These are phyloP conservation scores for Diddensiella santjacobensis DNA, from an alignment of 805 yeast species.

Conservation along the genomic window DNA sequence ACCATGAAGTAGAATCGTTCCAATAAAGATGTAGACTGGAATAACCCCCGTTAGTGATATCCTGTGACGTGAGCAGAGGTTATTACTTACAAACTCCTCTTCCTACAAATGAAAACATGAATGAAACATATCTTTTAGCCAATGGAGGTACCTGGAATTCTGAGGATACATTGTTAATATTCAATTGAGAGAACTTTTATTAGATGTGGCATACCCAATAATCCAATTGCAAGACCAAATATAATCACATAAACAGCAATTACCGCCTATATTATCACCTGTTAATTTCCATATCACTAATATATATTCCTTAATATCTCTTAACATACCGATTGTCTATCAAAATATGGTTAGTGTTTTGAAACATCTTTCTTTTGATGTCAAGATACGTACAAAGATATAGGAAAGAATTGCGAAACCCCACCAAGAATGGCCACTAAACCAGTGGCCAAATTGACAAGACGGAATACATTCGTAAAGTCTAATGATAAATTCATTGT, in stretches of 20 bases:
- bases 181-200: too few relatives aligned
- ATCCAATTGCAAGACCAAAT: conserved; percentile 30
- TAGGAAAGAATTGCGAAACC: conserved; percentile 31
- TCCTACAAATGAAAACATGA: conserved; percentile 62
- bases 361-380: conserved; percentile 18
- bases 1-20: conserved; percentile 47
- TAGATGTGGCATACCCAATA: conserved; percentile 21
- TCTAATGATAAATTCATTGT: conserved; percentile 11
- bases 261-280: conserved; percentile 27
- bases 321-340: conserved; percentile 1
- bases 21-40: conserved; percentile 49
- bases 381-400: conserved; percentile 25
- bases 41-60: neutral
- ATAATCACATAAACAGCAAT: conserved; percentile 31
- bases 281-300: too few relatives aligned
- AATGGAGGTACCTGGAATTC: conserved; percentile 52
- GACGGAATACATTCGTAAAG: conserved; percentile 30
- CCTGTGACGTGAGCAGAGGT: too few relatives aligned
- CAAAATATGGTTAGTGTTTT: neutral
- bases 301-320: too few relatives aligned
- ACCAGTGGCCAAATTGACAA: conserved; percentile 33
- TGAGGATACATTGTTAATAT: too few relatives aligned
- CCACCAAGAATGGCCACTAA: conserved; percentile 30
- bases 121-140: conserved; percentile 47
- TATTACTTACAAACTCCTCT: conserved; percentile 59